Evolutionary conservation across 345 rosid species (phyloP).

Genomic region (Rhizophora mangle): DNA sequence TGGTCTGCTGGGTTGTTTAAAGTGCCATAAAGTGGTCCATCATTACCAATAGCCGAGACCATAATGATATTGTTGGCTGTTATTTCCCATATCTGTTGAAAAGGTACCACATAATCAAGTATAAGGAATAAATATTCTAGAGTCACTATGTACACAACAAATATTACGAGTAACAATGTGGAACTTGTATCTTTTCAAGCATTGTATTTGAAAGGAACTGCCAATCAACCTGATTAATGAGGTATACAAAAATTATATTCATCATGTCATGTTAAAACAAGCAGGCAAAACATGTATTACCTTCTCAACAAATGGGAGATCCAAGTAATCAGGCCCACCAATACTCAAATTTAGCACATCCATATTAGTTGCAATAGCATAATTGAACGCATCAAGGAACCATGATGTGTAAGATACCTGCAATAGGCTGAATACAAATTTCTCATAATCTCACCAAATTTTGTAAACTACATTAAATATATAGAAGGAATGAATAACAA

Average conservation of each 20-base stretch:
- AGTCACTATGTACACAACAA: background rate
- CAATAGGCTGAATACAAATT: constrained; percentile 82
- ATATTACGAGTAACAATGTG: background rate
- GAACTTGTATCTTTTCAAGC: background rate
- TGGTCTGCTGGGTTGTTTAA: constrained; percentile 99
- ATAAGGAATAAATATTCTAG: constrained; percentile 8
- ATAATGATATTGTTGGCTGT: constrained; percentile 95
- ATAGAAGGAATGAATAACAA: background rate
- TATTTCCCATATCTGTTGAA: constrained; percentile 93
- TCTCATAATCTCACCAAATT: constrained; percentile 61
- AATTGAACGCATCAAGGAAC: constrained; percentile 98
- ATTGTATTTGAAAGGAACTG: background rate
- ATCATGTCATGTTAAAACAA: constrained; percentile 8
- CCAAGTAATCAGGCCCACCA: constrained; percentile 98
- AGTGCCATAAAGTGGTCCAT: constrained; percentile 97
- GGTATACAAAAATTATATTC: background rate
- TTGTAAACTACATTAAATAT: constrained; percentile 12
- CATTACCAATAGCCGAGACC: constrained; percentile 99
- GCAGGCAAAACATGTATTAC: constrained; percentile 34
- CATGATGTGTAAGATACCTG: constrained; percentile 99
- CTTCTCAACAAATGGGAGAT: constrained; percentile 97
- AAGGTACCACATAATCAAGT: constrained; percentile 12
- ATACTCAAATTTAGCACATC: constrained; percentile 97
- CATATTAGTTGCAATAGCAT: constrained; percentile 88
- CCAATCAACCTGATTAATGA: background rate